A percentile compares a stretch with the other conserved stretches of the same genome.
Evolutionary conservation across 768 basidiomycete genomes (phyloP).

Genomic region (Boletus reticulatus): DNA sequence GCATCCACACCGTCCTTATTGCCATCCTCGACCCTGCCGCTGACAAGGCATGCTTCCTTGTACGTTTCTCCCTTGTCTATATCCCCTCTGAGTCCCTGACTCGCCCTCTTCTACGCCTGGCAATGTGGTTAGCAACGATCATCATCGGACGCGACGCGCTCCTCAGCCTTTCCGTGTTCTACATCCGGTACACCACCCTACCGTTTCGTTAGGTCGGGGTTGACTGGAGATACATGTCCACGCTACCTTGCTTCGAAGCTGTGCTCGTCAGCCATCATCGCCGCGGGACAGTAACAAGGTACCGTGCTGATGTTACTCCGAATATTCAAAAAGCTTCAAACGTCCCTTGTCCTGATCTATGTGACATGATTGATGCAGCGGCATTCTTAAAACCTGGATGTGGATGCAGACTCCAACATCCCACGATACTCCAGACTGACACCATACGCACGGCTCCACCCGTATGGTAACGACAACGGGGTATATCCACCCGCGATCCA

Average conservation of each 20-base stretch:
- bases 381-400: too few relatives aligned
- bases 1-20: constrained; percentile 89
- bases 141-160: constrained; percentile 89
- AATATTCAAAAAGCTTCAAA: too few relatives aligned
- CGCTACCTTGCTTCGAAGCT: constrained; percentile 67
- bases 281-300: too few relatives aligned
- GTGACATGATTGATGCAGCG: too few relatives aligned
- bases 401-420: too few relatives aligned
- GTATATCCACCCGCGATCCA: too few relatives aligned
- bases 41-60: constrained; percentile 86
- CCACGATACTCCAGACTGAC: too few relatives aligned
- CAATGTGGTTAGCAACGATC: constrained; percentile 71
- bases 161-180: constrained; percentile 86
- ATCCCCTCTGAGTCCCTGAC: not conserved
- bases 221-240: not conserved
- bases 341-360: too few relatives aligned
- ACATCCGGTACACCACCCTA: constrained; percentile 87
- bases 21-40: constrained; percentile 96
- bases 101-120: too few relatives aligned
- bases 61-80: constrained; percentile 37
- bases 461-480: not conserved
- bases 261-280: too few relatives aligned
- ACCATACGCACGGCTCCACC: too few relatives aligned
- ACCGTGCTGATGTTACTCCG: too few relatives aligned
- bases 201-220: constrained; percentile 37